These are phyloP conservation scores for Claviceps sp. DNA, from an alignment of 2,329 filamentous ascomycete species.

Conservation along the genomic window DNA sequence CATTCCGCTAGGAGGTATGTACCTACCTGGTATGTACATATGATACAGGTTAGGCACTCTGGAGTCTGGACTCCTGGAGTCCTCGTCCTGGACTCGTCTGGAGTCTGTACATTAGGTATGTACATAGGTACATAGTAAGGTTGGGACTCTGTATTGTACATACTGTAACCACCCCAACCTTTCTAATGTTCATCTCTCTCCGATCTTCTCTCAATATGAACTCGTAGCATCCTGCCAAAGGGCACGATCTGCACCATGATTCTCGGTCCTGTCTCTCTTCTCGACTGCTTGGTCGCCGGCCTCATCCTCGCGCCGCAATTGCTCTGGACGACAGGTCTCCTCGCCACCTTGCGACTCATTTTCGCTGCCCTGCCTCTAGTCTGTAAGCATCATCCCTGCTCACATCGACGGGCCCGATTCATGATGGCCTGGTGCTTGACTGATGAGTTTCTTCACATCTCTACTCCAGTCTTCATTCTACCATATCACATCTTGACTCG, in stretches of 20 bases:
- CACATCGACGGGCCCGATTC: neutral
- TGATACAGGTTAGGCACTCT: too few relatives aligned
- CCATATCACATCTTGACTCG: slow-evolving; percentile 5
- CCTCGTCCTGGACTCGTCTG: too few relatives aligned
- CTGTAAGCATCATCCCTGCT: neutral
- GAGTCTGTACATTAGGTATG: too few relatives aligned
- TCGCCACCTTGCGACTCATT: slow-evolving; percentile 44
- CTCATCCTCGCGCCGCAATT: slow-evolving; percentile 59
- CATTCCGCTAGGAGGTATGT: too few relatives aligned
- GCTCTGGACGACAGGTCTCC: slow-evolving; percentile 50
- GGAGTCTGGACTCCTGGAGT: too few relatives aligned
- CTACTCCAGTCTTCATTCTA: slow-evolving; percentile 2
- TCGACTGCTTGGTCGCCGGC: slow-evolving; percentile 64
- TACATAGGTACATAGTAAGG: too few relatives aligned
- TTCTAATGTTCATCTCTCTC: neutral
- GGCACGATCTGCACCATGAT: slow-evolving; percentile 39
- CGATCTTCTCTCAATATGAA: neutral
- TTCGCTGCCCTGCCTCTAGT: slow-evolving; percentile 55
- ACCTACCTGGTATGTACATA: too few relatives aligned
- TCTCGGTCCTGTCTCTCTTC: slow-evolving; percentile 56
- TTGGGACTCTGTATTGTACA: too few relatives aligned
- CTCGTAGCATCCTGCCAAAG: neutral
- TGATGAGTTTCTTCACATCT: neutral
- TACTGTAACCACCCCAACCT: neutral
- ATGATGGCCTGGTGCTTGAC: neutral